These are phyloP conservation scores for Saccharomycopsis crataegensis DNA, from an alignment of 1,139 yeast genomes.

Conservation along the genomic window DNA sequence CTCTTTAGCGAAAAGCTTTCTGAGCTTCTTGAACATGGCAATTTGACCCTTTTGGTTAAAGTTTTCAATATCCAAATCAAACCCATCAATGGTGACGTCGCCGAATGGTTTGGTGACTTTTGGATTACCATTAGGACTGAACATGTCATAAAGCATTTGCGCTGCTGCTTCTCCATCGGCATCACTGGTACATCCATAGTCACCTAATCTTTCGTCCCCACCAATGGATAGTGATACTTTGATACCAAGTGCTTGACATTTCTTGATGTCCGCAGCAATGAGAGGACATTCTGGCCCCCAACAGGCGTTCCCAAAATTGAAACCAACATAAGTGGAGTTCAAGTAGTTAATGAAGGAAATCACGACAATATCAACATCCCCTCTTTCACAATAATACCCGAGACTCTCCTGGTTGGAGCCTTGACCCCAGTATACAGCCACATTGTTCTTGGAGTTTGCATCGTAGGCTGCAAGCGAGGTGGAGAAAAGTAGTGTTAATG, in stretches of 20 bases:
- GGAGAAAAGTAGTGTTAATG: not conserved
- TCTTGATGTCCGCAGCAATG: conserved; percentile 62
- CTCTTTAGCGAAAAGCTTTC: conserved; percentile 39
- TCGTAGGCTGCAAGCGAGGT: conserved; percentile 7
- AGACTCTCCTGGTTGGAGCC: conserved; percentile 38
- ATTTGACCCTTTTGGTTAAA: conserved; percentile 46
- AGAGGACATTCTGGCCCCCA: conserved; percentile 15
- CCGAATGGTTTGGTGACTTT: conserved; percentile 42
- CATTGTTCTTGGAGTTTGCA: conserved; percentile 12
- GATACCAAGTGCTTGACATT: conserved; percentile 60
- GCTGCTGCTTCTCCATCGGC: conserved; percentile 42
- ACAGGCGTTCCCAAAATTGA: conserved; percentile 18
- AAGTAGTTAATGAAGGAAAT: conserved; percentile 62
- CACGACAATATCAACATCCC: conserved; percentile 63
- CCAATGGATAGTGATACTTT: conserved; percentile 63
- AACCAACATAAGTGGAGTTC: conserved; percentile 33
- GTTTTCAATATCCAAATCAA: conserved; percentile 17
- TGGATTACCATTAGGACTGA: conserved; percentile 26
- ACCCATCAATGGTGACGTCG: conserved; percentile 24
- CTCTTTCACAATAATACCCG: conserved; percentile 59
- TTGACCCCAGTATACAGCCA: conserved; percentile 19
- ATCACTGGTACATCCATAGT: conserved; percentile 41
- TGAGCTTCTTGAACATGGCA: conserved; percentile 54
- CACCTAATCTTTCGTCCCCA: conserved; percentile 67
- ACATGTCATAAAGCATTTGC: conserved; percentile 44